Percentiles rank a stretch among this genome's conserved stretches.
Conservation (phyloP, 1,284 basidiomycete species). For the Earliella scabrosa region DNA sequence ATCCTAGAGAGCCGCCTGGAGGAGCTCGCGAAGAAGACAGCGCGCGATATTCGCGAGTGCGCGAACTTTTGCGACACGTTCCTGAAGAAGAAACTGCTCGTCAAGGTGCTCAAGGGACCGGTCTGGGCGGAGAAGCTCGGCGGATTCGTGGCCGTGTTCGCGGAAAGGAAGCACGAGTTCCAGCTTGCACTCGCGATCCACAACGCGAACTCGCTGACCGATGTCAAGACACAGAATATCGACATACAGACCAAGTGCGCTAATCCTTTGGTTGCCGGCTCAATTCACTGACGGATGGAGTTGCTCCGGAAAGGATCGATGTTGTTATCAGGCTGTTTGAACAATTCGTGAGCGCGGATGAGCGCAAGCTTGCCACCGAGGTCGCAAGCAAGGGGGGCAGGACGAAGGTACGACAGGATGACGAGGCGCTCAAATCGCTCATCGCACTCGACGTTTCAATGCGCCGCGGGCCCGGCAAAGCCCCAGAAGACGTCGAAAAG, state of each 20-base stretch:
- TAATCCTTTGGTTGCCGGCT: too few relatives aligned
- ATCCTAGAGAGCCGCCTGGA: too few relatives aligned
- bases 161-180: constrained; percentile 37
- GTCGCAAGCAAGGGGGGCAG: constrained; percentile 29
- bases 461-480: not conserved
- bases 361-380: constrained; percentile 30
- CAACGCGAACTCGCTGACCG: constrained; percentile 37
- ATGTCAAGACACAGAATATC: constrained; percentile 36
- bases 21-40: constrained; percentile 23
- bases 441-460: not conserved
- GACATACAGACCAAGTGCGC: constrained; percentile 28
- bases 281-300: too few relatives aligned
- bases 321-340: constrained; percentile 2
- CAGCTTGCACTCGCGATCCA: constrained; percentile 38
- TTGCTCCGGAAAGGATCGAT: constrained; percentile 11
- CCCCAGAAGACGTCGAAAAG: not conserved
- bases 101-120: constrained; percentile 42
- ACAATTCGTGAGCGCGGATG: not conserved
- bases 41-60: constrained; percentile 35
- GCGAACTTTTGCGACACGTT: constrained; percentile 38
- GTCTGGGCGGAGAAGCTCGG: constrained; percentile 42
- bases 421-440: constrained; percentile 22
- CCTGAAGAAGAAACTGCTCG: constrained; percentile 34
- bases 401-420: constrained; percentile 11
- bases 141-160: constrained; percentile 37